Evolutionary conservation across 371 early-diverging fungal species (phyloP).

Genomic region (Homolaphlyctis polyrhiza): DNA sequence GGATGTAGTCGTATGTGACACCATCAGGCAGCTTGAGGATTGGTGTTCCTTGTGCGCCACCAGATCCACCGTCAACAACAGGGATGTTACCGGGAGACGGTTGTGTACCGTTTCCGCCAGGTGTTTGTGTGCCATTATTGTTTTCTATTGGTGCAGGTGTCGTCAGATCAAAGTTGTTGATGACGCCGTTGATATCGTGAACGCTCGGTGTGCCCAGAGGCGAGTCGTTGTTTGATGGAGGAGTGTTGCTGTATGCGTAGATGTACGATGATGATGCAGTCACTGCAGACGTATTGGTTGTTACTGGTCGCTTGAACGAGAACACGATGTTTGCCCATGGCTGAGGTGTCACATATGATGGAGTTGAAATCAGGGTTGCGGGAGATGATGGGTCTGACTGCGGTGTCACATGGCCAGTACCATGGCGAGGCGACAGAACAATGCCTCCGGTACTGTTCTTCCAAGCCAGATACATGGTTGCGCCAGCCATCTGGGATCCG

Average conservation of each 20-base stretch:
- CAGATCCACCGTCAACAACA: too few species aligned
- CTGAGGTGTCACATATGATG: not conserved
- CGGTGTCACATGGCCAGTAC: too few species aligned
- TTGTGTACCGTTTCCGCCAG: too few species aligned
- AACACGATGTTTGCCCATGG: not conserved
- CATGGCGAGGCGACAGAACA: constrained; percentile 7
- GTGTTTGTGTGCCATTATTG: not conserved
- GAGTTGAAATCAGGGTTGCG: too few species aligned
- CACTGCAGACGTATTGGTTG: too few species aligned
- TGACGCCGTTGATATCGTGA: not conserved
- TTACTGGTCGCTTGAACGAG: not conserved
- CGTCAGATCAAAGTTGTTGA: not conserved
- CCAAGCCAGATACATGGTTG: constrained; percentile 15
- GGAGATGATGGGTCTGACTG: too few species aligned
- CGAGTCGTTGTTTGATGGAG: not conserved
- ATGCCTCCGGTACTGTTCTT: constrained; percentile 6
- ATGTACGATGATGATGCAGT: not conserved
- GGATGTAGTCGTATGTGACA: not conserved
- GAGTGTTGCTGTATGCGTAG: not conserved
- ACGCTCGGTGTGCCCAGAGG: not conserved
- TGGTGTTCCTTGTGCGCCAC: too few species aligned
- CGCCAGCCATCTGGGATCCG: constrained; percentile 7
- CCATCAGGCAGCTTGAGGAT: not conserved
- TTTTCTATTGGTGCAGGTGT: not conserved
- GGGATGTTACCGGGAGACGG: too few species aligned